phyloP scores from a whole-genome alignment of 2,329 filamentous ascomycete genomes.

The Fusarium luffae region DNA sequence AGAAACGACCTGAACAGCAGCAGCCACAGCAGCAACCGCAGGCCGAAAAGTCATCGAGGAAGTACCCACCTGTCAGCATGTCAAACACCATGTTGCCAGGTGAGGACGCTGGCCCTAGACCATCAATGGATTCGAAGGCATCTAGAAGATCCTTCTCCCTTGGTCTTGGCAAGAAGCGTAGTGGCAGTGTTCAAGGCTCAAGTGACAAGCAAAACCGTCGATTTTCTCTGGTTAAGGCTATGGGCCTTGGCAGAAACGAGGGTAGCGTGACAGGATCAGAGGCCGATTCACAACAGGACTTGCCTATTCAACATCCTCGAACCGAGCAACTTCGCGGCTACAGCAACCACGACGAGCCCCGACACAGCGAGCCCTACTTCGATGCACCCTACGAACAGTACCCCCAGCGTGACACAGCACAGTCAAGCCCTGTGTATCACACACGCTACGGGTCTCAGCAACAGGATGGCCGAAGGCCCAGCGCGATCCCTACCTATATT shows the following conservation, averaged over 20 bases:
- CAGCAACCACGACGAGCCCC: constrained; percentile 51
- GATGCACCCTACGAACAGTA: constrained; percentile 54
- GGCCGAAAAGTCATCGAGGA: constrained; percentile 70
- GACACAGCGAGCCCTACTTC: constrained; percentile 53
- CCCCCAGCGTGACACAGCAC: constrained; percentile 50
- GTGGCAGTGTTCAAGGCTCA: constrained; percentile 71
- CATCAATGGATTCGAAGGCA: constrained; percentile 75
- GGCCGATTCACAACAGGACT: constrained; percentile 62
- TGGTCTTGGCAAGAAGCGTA: constrained; percentile 75
- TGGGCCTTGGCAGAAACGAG: constrained; percentile 69
- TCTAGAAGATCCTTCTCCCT: constrained; percentile 77
- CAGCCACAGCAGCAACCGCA: constrained; percentile 59
- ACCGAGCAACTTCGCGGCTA: constrained; percentile 48
- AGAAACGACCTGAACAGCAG: constrained; percentile 62
- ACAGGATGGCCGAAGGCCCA: constrained; percentile 54
- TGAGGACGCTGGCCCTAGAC: constrained; percentile 62
- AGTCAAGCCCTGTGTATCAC: constrained; percentile 54
- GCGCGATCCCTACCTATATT: constrained; percentile 60
- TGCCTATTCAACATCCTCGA: constrained; percentile 62
- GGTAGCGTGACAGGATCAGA: constrained; percentile 58
- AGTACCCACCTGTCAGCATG: constrained; percentile 94
- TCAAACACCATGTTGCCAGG: constrained; percentile 72
- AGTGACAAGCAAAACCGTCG: constrained; percentile 69
- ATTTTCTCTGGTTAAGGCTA: constrained; percentile 77
- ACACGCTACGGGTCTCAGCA: constrained; percentile 57